phyloP scores from a whole-genome alignment of 768 basidiomycete species.

The Paxillus rubicundulus region DNA sequence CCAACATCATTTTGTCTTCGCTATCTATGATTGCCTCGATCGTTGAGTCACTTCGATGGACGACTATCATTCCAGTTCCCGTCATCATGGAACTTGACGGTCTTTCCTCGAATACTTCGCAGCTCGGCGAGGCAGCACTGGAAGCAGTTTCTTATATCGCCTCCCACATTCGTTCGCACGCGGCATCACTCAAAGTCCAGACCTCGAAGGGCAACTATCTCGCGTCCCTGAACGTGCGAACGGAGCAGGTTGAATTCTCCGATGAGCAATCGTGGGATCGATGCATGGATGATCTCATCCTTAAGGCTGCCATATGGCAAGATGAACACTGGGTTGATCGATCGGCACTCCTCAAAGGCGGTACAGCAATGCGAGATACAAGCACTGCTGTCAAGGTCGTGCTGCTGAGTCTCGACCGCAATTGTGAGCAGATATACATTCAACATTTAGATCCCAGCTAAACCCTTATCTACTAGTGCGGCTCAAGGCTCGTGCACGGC shows the following conservation, averaged over 20 bases:
- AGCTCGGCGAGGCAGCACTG: slow-evolving; percentile 73
- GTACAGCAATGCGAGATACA: slow-evolving; percentile 35
- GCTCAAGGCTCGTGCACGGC: slow-evolving; percentile 83
- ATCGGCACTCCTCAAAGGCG: slow-evolving; percentile 58
- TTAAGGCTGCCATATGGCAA: slow-evolving; percentile 92
- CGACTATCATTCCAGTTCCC: slow-evolving; percentile 85
- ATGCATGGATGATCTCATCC: slow-evolving; percentile 93
- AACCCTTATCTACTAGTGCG: slow-evolving; percentile 55
- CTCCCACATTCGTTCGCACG: slow-evolving; percentile 69
- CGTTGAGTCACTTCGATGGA: slow-evolving; percentile 82
- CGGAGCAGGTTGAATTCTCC: slow-evolving; percentile 78
- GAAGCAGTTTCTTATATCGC: slow-evolving; percentile 75
- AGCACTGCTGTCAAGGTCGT: slow-evolving; percentile 74
- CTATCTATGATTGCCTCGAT: slow-evolving; percentile 69
- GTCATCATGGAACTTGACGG: slow-evolving; percentile 98
- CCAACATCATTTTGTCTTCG: slow-evolving; percentile 89
- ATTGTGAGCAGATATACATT: slow-evolving; percentile 54
- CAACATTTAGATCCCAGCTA: slow-evolving; percentile 11
- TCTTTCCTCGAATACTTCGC: slow-evolving; percentile 59
- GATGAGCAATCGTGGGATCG: slow-evolving; percentile 51
- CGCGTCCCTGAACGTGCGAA: slow-evolving; percentile 73
- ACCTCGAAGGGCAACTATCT: slow-evolving; percentile 96
- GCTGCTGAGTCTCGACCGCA: slow-evolving; percentile 87
- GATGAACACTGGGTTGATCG: slow-evolving; percentile 90
- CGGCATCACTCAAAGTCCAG: slow-evolving; percentile 84